Conservation (phyloP, 139 green algal species). For the Tetradesmus lagerheimii region DNA sequence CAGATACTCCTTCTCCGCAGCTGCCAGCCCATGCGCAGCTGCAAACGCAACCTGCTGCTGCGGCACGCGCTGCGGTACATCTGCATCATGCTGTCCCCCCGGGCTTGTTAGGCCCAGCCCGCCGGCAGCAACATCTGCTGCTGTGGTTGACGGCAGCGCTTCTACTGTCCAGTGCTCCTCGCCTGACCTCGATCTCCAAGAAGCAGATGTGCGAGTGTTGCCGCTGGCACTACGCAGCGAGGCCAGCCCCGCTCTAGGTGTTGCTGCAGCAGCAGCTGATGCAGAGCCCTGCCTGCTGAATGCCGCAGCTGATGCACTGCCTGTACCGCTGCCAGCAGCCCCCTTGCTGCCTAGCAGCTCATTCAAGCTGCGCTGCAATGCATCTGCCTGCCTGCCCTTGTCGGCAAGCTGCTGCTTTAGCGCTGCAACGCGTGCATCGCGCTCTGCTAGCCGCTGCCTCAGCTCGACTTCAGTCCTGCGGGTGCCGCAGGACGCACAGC, state of each 20-base stretch:
- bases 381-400: slow-evolving; percentile 1
- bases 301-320: not conserved
- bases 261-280: not conserved
- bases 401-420: slow-evolving; percentile 66
- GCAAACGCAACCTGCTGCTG: not conserved
- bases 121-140: not conserved
- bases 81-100: not conserved
- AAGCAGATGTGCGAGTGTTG: not conserved
- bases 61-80: not conserved
- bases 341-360: slow-evolving; percentile 30
- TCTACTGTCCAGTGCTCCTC: not conserved
- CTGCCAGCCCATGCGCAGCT: not conserved
- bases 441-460: slow-evolving; percentile 63
- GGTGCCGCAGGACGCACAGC: not conserved
- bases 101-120: too few relatives aligned
- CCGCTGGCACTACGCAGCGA: not conserved
- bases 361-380: slow-evolving; percentile 29
- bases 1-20: slow-evolving; percentile 47
- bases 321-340: not conserved
- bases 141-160: not conserved
- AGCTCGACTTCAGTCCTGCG: slow-evolving; percentile 71
- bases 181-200: not conserved
- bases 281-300: not conserved
- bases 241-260: not conserved
- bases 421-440: slow-evolving; percentile 68